phyloP scores from a whole-genome alignment of 768 basidiomycete species.

The Kwoniella dejecticola region DNA sequence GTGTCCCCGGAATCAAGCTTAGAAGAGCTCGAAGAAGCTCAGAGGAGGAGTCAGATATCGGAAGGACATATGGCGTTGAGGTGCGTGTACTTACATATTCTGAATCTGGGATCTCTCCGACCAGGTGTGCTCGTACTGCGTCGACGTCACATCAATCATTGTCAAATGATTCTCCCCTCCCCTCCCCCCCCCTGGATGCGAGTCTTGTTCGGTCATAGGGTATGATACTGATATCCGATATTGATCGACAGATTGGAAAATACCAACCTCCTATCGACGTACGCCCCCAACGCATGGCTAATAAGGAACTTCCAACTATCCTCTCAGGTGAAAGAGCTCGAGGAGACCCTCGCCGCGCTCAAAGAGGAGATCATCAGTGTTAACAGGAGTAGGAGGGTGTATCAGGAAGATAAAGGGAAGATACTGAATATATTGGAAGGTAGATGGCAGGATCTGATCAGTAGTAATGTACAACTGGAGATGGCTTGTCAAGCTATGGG shows the following conservation, averaged over 20 bases:
- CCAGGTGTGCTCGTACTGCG: not conserved
- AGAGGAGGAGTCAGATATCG: constrained; percentile 44
- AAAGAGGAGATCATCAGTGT: constrained; percentile 78
- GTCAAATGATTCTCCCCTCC: not conserved
- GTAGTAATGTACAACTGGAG: constrained; percentile 87
- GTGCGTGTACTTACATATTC: constrained; percentile 25
- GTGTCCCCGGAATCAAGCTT: constrained; percentile 23
- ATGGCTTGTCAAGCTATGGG: constrained; percentile 90
- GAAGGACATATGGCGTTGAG: constrained; percentile 52
- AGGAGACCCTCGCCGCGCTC: constrained; percentile 31
- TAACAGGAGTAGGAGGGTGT: constrained; percentile 85
- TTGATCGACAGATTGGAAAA: constrained; percentile 70
- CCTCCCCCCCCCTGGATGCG: not conserved
- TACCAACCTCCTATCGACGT: constrained; percentile 75
- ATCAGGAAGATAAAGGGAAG: constrained; percentile 73
- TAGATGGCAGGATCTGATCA: constrained; percentile 90
- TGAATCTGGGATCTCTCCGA: not conserved
- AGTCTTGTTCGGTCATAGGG: not conserved
- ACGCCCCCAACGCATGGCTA: constrained; percentile 88
- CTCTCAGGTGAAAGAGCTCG: constrained; percentile 71
- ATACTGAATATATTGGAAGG: constrained; percentile 80
- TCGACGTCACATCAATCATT: not conserved
- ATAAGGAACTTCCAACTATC: constrained; percentile 88
- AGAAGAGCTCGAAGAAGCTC: constrained; percentile 44
- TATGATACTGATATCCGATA: not conserved